Evolutionary conservation across 106 monocot genomes (phyloP).

Genomic region (Dendrobium huoshanense): DNA sequence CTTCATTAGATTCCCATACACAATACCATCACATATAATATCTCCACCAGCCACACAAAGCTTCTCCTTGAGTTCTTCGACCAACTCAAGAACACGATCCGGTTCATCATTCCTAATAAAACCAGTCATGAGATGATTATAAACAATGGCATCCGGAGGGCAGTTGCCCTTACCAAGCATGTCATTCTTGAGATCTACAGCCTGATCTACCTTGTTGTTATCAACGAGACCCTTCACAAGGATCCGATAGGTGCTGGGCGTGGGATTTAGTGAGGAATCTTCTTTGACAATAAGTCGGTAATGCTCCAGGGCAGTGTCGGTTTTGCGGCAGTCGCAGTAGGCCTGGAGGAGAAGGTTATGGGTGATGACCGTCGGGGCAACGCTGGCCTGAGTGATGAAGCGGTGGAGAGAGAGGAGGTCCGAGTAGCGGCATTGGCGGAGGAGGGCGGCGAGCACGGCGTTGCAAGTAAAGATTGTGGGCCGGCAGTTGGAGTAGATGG

Average conservation of each 20-base stretch:
- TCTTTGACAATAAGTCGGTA: conserved; percentile 65
- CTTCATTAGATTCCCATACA: conserved; percentile 91
- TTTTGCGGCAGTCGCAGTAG: conserved; percentile 77
- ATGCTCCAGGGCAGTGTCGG: conserved; percentile 86
- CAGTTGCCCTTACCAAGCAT: conserved; percentile 53
- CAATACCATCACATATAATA: conserved; percentile 41
- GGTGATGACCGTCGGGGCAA: conserved; percentile 73
- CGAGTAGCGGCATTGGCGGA: conserved; percentile 70
- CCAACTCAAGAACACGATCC: conserved; percentile 39
- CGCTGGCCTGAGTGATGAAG: conserved; percentile 83
- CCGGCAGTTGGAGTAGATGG: conserved; percentile 98
- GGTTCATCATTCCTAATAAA: conserved; percentile 48
- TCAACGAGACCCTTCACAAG: conserved; percentile 72
- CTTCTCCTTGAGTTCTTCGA: conserved; percentile 69
- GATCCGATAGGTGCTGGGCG: conserved; percentile 82
- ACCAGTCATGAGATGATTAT: conserved; percentile 73
- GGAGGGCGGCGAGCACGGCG: conserved; percentile 74
- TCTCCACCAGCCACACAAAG: conserved; percentile 52
- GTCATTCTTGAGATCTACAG: conserved; percentile 70
- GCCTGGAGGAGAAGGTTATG: conserved; percentile 83
- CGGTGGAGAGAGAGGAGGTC: conserved; percentile 89
- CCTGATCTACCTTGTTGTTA: conserved; percentile 53
- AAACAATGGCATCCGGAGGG: conserved; percentile 61
- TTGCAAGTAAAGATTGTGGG: conserved; percentile 88
- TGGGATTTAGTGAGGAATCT: conserved; percentile 51